phyloP scores from a whole-genome alignment of 2,329 filamentous ascomycete species.

The Bipolaris bicolor region DNA sequence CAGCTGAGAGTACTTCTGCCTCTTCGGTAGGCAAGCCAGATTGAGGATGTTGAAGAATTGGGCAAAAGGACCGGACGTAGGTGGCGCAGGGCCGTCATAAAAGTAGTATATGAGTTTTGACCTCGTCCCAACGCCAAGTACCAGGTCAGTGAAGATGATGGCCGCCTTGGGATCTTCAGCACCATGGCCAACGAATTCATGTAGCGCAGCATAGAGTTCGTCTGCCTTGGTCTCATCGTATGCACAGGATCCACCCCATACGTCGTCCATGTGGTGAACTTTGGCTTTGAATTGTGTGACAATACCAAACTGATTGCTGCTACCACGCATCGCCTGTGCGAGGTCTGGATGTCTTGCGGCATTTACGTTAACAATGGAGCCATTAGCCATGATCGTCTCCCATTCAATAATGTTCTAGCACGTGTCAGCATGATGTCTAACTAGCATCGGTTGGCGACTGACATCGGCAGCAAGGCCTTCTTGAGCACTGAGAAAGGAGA shows the following conservation, averaged over 20 bases:
- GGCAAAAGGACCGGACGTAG: conserved; percentile 40
- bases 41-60: conserved; percentile 41
- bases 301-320: conserved; percentile 36
- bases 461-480: conserved; percentile 37
- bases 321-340: conserved; percentile 43
- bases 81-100: conserved; percentile 36
- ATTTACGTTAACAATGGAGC: conserved; percentile 34
- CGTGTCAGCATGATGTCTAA: background rate
- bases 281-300: conserved; percentile 35
- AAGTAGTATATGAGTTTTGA: conserved; percentile 28
- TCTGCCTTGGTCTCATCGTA: conserved; percentile 38
- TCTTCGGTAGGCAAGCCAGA: conserved; percentile 26
- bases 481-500: conserved; percentile 34
- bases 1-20: conserved; percentile 43
- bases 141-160: conserved; percentile 29
- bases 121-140: conserved; percentile 12
- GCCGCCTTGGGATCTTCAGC: conserved; percentile 34
- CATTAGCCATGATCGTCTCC: conserved; percentile 42
- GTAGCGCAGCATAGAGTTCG: conserved; percentile 43
- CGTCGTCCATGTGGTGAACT: conserved; percentile 34
- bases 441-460: conserved; percentile 1
- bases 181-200: conserved; percentile 38
- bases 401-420: conserved; percentile 40
- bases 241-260: conserved; percentile 50
- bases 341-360: conserved; percentile 37